Conservation (phyloP, 2,329 filamentous ascomycete species). For the Colletotrichum truncatum region DNA sequence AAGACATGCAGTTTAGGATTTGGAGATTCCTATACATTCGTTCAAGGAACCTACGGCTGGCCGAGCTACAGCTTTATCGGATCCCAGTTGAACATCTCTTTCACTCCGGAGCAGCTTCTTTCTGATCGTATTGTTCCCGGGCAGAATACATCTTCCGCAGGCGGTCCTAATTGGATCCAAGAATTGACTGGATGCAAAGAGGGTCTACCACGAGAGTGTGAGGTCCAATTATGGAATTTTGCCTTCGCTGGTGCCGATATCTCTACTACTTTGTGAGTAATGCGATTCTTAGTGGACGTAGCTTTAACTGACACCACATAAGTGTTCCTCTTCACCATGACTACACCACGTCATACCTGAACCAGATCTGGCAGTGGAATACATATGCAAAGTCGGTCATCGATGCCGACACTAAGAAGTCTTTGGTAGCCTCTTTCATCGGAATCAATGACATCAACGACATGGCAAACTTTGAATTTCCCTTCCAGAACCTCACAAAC, state of each 20-base stretch:
- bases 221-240: conserved; percentile 63
- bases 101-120: conserved; percentile 52
- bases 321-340: conserved; percentile 60
- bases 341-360: conserved; percentile 52
- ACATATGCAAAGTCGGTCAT: conserved; percentile 39
- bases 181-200: conserved; percentile 58
- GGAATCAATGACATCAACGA: conserved; percentile 67
- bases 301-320: neutral
- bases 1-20: conserved; percentile 53
- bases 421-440: conserved; percentile 62
- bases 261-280: conserved; percentile 13
- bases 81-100: conserved; percentile 57
- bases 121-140: conserved; percentile 53
- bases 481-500: neutral
- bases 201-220: conserved; percentile 53
- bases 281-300: fast-evolving
- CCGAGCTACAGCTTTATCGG: conserved; percentile 64
- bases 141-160: conserved; percentile 61
- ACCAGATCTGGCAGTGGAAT: conserved; percentile 59
- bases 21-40: conserved; percentile 61
- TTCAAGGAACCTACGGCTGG: conserved; percentile 61
- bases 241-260: conserved; percentile 62
- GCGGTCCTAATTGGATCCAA: conserved; percentile 64
- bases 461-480: conserved; percentile 20
- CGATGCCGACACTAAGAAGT: conserved; percentile 40